phyloP scores from a whole-genome alignment of 2,329 filamentous ascomycete species.

The Fusarium algeriense region DNA sequence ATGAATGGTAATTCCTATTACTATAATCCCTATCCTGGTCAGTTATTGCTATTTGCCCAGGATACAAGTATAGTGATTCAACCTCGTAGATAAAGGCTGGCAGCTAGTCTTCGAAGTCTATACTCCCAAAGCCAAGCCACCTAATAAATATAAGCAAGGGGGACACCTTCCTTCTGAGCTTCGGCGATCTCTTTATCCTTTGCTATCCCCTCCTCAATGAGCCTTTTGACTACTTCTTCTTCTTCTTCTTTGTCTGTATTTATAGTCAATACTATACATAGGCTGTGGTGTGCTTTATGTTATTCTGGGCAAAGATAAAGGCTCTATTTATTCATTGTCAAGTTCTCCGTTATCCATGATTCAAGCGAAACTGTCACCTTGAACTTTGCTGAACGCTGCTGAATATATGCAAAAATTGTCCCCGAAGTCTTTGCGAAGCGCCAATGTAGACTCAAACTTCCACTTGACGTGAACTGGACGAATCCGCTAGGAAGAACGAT shows the following conservation, averaged over 20 bases:
- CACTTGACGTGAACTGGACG: slow-evolving; percentile 3
- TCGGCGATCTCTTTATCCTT: background rate
- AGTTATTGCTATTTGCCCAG: background rate
- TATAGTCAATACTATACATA: background rate
- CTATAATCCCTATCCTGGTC: no score
- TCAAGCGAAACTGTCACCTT: background rate
- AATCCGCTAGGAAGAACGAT: background rate
- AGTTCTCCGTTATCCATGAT: background rate
- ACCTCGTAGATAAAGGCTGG: background rate
- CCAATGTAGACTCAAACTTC: background rate
- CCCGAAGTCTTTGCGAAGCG: background rate
- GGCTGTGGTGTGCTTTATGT: background rate
- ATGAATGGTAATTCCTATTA: no score
- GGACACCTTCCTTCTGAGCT: background rate
- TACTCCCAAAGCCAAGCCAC: background rate
- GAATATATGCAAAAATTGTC: background rate
- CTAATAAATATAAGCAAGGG: background rate
- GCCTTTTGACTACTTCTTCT: background rate
- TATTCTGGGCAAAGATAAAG: background rate
- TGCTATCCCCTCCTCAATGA: background rate
- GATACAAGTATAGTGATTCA: background rate
- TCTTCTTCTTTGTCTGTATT: background rate
- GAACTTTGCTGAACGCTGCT: background rate
- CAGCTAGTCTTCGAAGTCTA: slow-evolving; percentile 1
- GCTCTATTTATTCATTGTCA: background rate